These are phyloP conservation scores for Ambrosia artemisiifolia DNA, from an alignment of 129 eudicot species.

Conservation along the genomic window DNA sequence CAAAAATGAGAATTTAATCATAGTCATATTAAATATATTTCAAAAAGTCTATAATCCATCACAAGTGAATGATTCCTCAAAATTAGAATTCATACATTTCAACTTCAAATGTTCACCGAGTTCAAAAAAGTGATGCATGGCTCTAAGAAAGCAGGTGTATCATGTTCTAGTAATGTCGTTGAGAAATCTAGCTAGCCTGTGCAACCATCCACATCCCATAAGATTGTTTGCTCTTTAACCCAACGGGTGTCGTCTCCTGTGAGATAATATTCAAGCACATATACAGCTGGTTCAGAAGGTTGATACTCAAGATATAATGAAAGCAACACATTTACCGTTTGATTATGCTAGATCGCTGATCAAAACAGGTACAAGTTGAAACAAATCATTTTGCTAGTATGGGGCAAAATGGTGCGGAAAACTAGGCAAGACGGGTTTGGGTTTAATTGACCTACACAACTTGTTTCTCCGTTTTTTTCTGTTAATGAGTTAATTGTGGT, in stretches of 20 bases:
- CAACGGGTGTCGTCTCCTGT: conserved; percentile 34
- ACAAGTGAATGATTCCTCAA: conserved; percentile 11
- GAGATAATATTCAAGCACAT: not conserved
- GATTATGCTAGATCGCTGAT: not conserved
- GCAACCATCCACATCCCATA: conserved; percentile 13
- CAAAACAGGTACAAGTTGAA: not conserved
- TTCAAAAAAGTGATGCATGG: conserved; percentile 5
- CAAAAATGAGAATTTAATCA: not conserved
- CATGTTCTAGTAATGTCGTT: conserved; percentile 13
- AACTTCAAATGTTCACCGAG: conserved; percentile 17
- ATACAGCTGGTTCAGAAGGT: not conserved
- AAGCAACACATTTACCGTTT: not conserved
- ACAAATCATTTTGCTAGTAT: not conserved
- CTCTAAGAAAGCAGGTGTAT: conserved; percentile 5
- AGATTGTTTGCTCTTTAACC: conserved; percentile 16
- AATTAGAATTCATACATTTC: not conserved
- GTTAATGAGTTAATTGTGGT: not conserved
- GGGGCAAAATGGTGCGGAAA: not conserved
- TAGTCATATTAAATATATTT: not conserved
- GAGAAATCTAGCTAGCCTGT: conserved; percentile 21
- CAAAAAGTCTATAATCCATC: not conserved
- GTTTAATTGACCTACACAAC: not conserved
- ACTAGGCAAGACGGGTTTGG: not conserved
- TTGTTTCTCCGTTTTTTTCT: not conserved
- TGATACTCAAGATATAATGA: not conserved